These are phyloP conservation scores for Pleurotus djamor DNA, from an alignment of 768 basidiomycete species.

Conservation along the genomic window DNA sequence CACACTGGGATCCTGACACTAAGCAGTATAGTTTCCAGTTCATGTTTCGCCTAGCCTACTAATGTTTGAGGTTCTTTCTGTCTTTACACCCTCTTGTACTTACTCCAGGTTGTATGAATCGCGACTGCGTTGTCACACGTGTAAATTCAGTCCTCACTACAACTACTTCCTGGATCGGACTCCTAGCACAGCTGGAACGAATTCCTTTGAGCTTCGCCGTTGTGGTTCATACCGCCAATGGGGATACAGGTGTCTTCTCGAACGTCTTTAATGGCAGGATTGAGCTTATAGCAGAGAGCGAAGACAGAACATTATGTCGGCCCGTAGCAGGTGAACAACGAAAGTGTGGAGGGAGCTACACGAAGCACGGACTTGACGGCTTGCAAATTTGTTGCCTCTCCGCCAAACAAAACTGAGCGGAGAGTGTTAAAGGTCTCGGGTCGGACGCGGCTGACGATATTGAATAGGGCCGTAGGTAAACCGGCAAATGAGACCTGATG, in stretches of 20 bases:
- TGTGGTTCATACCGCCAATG: background rate
- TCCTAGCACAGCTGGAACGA: too few relatives aligned
- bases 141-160: too few relatives aligned
- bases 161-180: too few relatives aligned
- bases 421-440: background rate
- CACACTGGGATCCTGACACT: slow-evolving; percentile 99
- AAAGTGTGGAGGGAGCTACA: background rate
- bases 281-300: background rate
- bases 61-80: background rate
- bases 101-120: background rate
- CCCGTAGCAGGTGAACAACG: slow-evolving; percentile 6
- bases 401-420: background rate
- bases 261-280: background rate
- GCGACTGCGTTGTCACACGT: too few relatives aligned
- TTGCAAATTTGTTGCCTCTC: background rate
- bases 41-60: slow-evolving; percentile 74
- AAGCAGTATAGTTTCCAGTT: slow-evolving; percentile 99
- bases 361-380: slow-evolving; percentile 1
- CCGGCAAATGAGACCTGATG: background rate
- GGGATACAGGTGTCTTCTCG: background rate
- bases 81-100: background rate
- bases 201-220: too few relatives aligned
- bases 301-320: slow-evolving; percentile 5
- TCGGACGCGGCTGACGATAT: background rate
- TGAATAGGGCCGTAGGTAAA: background rate